Base-by-base conservation (phyloP, 805 yeast species). In the Starmerella geochares region DNA sequence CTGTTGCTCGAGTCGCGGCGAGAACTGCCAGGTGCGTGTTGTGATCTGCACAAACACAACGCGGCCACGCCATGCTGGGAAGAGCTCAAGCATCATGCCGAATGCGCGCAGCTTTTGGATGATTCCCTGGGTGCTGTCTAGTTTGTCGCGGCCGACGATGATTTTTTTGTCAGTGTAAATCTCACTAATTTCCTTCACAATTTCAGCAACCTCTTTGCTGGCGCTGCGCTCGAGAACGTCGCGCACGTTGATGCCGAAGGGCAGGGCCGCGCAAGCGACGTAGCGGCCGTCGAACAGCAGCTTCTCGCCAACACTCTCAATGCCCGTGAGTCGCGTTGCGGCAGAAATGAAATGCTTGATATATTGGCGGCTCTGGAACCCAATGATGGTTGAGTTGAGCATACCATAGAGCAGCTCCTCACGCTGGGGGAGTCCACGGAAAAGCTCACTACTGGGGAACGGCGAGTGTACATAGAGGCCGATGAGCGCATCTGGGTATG, bases 381-480 rank as follows among this genome's bases (percentile, higher is more conserved):
- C 87, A 42, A 92, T 76, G 60, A 80, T 77, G 63, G 86, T 85
- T 6, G 95, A 79, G 21, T 97, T 97, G 44, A 92, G 74, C 76
- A 92, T 76, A 16, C 98, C 97, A 61, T 86, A 94, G 51, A 92
- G 72, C 45, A 92, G 70, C 61, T 84, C 82, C 50, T 79, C 74
- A 57, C 98, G 76, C 66, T 84, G 84, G 33, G 95, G 80, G 31
- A 94, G 67, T 58, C 95, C 84, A 54, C 96, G 75, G 69, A 92
- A 86, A 65, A 88, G 87, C 66, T 92, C 99, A 16, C 87, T 81
- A 23, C 95, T 80, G 11, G 96, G 96, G 74, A 90, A 88, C n/a
- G 96, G 95, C 2, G 86, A 76, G 65, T 88, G 96, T 56, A 88
- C 67, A 65, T 77, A 87, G 47, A 84, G 77, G 13, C 90, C 92